Base-by-base conservation (phyloP, 495 filamentous ascomycete species). In the Aspergillus funiculosus region DNA sequence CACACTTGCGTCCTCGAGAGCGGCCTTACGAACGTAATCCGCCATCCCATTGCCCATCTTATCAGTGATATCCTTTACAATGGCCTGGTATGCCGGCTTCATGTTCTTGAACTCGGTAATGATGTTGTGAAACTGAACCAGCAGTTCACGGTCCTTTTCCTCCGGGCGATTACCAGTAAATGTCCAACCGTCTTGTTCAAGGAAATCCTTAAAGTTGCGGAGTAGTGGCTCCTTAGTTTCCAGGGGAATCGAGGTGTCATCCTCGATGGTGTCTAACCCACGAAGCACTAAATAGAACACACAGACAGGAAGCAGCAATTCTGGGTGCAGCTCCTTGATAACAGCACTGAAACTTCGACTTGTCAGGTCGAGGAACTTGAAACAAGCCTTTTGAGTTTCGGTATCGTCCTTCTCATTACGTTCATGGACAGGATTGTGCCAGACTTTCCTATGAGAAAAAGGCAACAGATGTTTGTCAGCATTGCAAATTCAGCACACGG, bases 11-110 rank as follows among this genome's bases (percentile, higher is more conserved):
- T 69, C 64, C 53, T 90, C 86, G 52, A 83, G 69, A 56, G 85
- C 87, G 17, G 86, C 82, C 57, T 94, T 92, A 31, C 83, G 73
- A 47, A 78, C 83, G 62, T 90, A 96, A 64, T 97, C 92, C 19
- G 92, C 92, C 92, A 98, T 98, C 47, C 92, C 92, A 55, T 96
- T 87, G 52, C 90, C 91, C 92, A 98, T 98, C 68, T 89, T 85
- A 51, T 85, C 71, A 9, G 89, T 86, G 62, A 97, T 96, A 54
- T 98, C 94, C 71, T 85, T 86, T 64, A 98, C 90, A 60, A 96
- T 91, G 11, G 66, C 78, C 58, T 77, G 76, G 67, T 97, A 97
- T 30, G 73, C 75, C 43, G 83, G 80, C 70, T 96, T 92, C 61
- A 95, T 73, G 64, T 91, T 88, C 68, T 82, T 85, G 64, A 89